phyloP scores from a whole-genome alignment of 176 grass and related monocot species.

The Guadua angustifolia region DNA sequence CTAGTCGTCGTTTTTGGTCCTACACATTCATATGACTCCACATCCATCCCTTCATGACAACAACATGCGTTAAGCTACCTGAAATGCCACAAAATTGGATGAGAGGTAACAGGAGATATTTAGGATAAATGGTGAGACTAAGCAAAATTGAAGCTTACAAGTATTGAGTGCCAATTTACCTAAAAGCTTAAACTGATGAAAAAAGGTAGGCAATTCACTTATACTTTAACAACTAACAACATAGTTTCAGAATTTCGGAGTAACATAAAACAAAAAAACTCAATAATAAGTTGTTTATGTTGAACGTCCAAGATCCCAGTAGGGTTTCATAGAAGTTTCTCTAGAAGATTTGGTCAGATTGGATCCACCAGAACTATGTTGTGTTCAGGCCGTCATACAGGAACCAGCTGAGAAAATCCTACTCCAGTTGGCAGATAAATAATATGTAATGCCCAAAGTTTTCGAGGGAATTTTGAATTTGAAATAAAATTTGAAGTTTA shows the following conservation, averaged over 20 bases:
- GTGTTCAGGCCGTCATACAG: not conserved
- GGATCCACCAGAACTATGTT: not conserved
- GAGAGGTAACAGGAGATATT: not conserved
- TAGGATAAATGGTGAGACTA: not conserved
- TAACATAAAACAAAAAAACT: not conserved
- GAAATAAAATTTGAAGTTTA: too few species aligned
- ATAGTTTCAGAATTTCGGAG: not conserved
- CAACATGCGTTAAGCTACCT: slow-evolving; percentile 31
- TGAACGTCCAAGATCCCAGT: not conserved
- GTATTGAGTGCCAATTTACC: too few species aligned
- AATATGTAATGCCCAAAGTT: too few species aligned
- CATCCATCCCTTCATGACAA: not conserved
- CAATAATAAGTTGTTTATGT: not conserved
- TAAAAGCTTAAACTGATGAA: too few species aligned
- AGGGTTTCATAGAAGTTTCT: not conserved
- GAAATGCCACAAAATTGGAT: slow-evolving; percentile 15
- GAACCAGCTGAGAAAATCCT: not conserved
- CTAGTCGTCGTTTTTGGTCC: too few species aligned
- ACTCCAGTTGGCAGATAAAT: too few species aligned
- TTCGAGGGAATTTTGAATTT: too few species aligned
- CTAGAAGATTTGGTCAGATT: not conserved
- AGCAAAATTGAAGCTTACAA: not conserved
- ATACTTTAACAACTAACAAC: too few species aligned
- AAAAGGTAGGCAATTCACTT: too few species aligned
- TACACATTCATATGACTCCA: slow-evolving; percentile 15